Evolutionary conservation across 192 early-diverging fungal species (phyloP).

Genomic region (Coemansia sp.): DNA sequence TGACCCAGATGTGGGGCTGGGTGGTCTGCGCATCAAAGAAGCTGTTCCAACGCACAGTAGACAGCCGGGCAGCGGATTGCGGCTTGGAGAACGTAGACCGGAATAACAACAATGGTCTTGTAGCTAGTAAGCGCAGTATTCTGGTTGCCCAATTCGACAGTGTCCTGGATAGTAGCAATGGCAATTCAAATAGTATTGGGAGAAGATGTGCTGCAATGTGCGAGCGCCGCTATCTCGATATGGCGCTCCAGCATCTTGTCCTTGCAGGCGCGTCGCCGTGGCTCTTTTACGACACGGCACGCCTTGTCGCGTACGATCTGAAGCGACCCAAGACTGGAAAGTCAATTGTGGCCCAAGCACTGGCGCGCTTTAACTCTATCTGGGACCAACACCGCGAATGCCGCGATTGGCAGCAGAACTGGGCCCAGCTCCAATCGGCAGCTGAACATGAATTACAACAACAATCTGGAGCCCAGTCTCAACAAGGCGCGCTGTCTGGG

Average conservation of each 20-base stretch:
- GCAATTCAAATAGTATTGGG: background rate
- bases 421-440: conserved; percentile 27
- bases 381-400: conserved; percentile 38
- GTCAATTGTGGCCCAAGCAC: conserved; percentile 16
- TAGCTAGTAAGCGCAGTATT: conserved; percentile 18
- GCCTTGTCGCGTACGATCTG: conserved; percentile 15
- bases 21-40: conserved; percentile 1
- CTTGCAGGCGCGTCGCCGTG: conserved; percentile 29
- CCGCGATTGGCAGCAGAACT: conserved; percentile 34
- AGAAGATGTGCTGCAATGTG: conserved; percentile 3
- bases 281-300: conserved; percentile 32
- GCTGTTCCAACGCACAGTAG: background rate
- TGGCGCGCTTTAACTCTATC: conserved; percentile 34
- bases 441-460: background rate
- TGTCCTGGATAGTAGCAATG: conserved; percentile 8
- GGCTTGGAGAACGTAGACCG: background rate
- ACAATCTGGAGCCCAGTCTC: background rate
- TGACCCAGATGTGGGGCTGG: background rate
- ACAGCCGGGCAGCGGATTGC: background rate
- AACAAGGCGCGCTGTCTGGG: background rate
- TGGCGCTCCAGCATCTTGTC: conserved; percentile 36
- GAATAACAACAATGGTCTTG: background rate
- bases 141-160: conserved; percentile 32
- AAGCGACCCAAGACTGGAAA: conserved; percentile 13
- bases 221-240: conserved; percentile 15